Conservation (phyloP, 148 eudicot genomes). For the Camellia lanceoleosa region DNA sequence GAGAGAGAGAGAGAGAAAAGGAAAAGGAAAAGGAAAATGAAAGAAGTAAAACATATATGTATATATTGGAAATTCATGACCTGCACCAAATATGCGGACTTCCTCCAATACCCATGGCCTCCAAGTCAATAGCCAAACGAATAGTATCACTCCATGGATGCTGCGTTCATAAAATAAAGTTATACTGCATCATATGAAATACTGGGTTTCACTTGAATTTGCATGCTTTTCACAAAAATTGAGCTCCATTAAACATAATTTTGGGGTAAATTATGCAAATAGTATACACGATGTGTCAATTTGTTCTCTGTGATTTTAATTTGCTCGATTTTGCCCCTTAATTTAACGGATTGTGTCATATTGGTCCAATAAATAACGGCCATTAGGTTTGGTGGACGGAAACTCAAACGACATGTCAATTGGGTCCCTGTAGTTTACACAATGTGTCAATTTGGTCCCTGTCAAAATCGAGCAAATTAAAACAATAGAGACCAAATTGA, state of each 20-base stretch:
- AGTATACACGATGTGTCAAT: no score
- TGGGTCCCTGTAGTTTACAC: no score
- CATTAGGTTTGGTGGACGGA: no score
- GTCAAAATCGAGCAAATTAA: no score
- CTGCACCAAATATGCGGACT: constrained; percentile 74
- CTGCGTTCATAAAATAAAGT: constrained; percentile 35
- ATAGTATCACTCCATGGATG: constrained; percentile 94
- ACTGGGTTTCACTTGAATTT: background rate
- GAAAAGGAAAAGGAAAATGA: no score
- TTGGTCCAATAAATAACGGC: no score
- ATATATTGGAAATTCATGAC: background rate
- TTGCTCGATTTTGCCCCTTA: no score
- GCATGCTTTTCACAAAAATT: background rate
- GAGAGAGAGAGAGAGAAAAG: background rate
- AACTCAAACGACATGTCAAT: no score
- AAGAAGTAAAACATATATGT: background rate
- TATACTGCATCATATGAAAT: background rate
- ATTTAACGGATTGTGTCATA: no score
- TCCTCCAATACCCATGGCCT: constrained; percentile 98
- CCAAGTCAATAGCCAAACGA: constrained; percentile 85
- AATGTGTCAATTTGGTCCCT: no score
- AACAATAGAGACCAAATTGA: no score
- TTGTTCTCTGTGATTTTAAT: no score
- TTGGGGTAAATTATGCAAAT: background rate
- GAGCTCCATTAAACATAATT: background rate